Evolutionary conservation across 352 stramenopile species (phyloP), one percentile per base, ranked within the genome.

Genomic region (Saprolegnia parasitica): DNA sequence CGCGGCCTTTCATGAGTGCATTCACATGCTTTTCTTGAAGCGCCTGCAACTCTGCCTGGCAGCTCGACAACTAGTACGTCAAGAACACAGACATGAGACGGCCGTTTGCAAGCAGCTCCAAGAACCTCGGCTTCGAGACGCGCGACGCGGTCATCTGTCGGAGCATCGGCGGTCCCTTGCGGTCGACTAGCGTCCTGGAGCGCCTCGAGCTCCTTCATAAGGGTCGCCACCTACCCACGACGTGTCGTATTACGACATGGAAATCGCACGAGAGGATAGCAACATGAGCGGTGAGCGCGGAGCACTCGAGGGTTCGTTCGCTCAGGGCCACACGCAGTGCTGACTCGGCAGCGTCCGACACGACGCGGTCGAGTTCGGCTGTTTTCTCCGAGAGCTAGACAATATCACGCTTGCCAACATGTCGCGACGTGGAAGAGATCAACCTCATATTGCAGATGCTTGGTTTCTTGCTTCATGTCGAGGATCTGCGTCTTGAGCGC

Each of bases 361-460:
- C 42, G 13, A 49, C 13, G 13, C n/a, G 24, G 3, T 16, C 63
- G 26, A 70, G 45, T 61, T 70, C 63, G 10, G 54, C 49, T 5
- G 50, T 57, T 24, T 70, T 70, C 54, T 70, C 63, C 13, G 63
- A 60, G 5, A 70, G 20, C 63, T 70, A 61, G 10, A 49, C 42
- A 15, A 52, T 20, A 20, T 52, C 21, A 20, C 18, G 32, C 32
- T 58, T 8, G 8, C 39, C 15, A 46, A 46, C 8, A 46, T 15
- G 32, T 21, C 3, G 9, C 20, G 13, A 18, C 9, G 3, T 15
- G 3, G 39, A 35, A 62, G 37, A 10, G 52, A 16, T 15, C 37
- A 24, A 70, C 63, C 26, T 70, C 63, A 46, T 63, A 70, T 54
- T 70, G 63, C 24, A 70, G n/a, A 61, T 70, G 63, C 45, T 70